Conservation (phyloP, 768 basidiomycete species). For the Solioccasus polychromus region DNA sequence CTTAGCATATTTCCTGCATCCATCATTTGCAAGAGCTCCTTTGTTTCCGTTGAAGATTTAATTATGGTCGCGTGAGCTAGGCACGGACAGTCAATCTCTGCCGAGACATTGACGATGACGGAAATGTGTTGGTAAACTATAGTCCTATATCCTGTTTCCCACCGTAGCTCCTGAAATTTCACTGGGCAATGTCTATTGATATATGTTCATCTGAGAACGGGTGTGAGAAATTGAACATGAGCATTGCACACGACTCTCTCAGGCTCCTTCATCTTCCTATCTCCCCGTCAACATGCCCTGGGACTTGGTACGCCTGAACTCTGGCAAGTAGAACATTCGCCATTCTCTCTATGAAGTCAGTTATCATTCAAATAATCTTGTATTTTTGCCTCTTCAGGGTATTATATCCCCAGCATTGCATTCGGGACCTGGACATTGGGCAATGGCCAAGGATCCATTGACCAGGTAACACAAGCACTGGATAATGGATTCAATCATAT, state of each 20-base stretch:
- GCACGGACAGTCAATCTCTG: background rate
- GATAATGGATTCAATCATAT: conserved; percentile 61
- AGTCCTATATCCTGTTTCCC: too few relatives aligned
- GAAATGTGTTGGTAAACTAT: background rate
- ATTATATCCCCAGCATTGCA: conserved; percentile 46
- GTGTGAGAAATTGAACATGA: background rate
- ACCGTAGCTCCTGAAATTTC: too few relatives aligned
- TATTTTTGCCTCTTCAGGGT: too few relatives aligned
- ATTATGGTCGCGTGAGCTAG: too few relatives aligned
- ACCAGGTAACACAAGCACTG: conserved; percentile 61
- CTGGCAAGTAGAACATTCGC: conserved; percentile 38
- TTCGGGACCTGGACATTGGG: conserved; percentile 69
- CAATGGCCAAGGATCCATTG: conserved; percentile 48
- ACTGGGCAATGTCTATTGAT: background rate
- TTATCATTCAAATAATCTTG: background rate
- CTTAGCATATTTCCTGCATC: background rate
- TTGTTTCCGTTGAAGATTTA: too few relatives aligned
- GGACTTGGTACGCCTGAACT: conserved; percentile 55
- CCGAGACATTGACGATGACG: too few relatives aligned
- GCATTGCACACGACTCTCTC: too few relatives aligned
- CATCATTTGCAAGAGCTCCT: background rate
- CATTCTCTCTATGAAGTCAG: background rate
- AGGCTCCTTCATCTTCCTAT: too few relatives aligned
- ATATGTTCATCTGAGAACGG: background rate
- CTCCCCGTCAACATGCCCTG: conserved; percentile 49